phyloP scores from a whole-genome alignment of 257 asterid genomes.

The Jaltomata sinuosa region DNA sequence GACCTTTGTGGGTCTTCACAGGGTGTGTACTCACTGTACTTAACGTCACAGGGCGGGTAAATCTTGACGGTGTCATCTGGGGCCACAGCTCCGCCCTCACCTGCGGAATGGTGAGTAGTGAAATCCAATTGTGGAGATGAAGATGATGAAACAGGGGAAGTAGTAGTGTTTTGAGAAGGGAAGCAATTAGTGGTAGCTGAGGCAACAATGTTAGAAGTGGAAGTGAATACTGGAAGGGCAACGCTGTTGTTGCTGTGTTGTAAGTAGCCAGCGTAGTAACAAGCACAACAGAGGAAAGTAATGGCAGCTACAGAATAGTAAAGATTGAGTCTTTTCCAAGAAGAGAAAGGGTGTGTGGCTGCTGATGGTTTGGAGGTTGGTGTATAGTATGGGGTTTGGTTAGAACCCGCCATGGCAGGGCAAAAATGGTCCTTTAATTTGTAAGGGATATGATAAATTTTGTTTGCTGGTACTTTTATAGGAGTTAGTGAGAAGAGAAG shows the following conservation, averaged over 20 bases:
- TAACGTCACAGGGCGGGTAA: slow-evolving; percentile 44
- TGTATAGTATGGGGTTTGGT: slow-evolving; percentile 46
- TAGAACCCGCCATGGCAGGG: slow-evolving; percentile 43
- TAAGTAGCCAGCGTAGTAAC: slow-evolving; percentile 56
- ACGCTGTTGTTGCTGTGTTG: slow-evolving; percentile 28
- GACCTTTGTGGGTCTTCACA: slow-evolving; percentile 70
- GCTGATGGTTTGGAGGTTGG: slow-evolving; percentile 44
- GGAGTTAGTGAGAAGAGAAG: neutral
- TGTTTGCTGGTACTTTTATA: neutral
- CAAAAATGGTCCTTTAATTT: neutral
- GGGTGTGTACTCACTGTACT: slow-evolving; percentile 71
- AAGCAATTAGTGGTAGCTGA: slow-evolving; percentile 1
- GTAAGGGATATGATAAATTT: neutral
- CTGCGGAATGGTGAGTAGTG: slow-evolving; percentile 43
- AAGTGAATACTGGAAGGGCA: slow-evolving; percentile 5
- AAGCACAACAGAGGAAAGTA: slow-evolving; percentile 44
- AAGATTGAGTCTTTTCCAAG: slow-evolving; percentile 29
- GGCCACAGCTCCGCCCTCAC: neutral
- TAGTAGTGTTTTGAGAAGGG: neutral
- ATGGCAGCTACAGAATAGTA: slow-evolving; percentile 16
- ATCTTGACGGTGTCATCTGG: slow-evolving; percentile 2
- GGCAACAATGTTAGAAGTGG: slow-evolving; percentile 6
- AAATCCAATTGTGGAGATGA: slow-evolving; percentile 25
- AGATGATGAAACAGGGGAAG: neutral
- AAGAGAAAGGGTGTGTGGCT: slow-evolving; percentile 5